Base-by-base conservation (phyloP, 805 yeast genomes). In the Hanseniaspora vineae region DNA sequence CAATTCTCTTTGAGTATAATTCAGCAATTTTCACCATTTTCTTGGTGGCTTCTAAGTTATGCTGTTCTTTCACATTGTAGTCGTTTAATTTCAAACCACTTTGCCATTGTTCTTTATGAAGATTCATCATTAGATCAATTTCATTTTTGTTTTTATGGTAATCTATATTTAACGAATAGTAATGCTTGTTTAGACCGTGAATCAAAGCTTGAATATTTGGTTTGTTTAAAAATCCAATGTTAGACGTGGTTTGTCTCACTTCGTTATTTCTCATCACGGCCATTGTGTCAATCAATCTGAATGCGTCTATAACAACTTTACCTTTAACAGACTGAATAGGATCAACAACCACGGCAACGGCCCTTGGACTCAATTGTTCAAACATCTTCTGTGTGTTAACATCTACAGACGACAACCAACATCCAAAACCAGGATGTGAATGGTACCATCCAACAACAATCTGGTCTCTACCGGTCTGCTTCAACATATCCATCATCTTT, bases 391-490 rank as follows among this genome's bases (percentile, higher is more conserved):
- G 99, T 2, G 99, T 92, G 66, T 88, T 87, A 51, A 92, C 95
- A 75, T 92, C 99, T 31, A 92, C 97, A 31, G 89, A 80, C 12
- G 97, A 89, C 56, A 92, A 74, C 99, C 99, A 92, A 71, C 99
- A 92, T n/a, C 98, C 98, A 64, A 90, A 92, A 15, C 98, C 98
- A 4, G 98, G 98, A 68, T 92, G 98, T 13, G 97, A 89, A 64
- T 92, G 99, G 70, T 92, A 92, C 99, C 99, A 92, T 33, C 99
- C 99, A 45, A 92, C 99, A 47, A 92, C 98, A 86, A 86, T 88
- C 65, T 92, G 95, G 67, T 89, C 97, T 66, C 99, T 77, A n/a
- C 99, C 99, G 0, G 98, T 92, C 66, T 92, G 98, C 67, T 84
- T 81, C 60, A 92, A 75, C 98, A 92, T 92, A 62, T 92, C 99